Evolutionary conservation across 768 basidiomycete genomes (phyloP).

Genomic region (Gloeophyllum trabeum): DNA sequence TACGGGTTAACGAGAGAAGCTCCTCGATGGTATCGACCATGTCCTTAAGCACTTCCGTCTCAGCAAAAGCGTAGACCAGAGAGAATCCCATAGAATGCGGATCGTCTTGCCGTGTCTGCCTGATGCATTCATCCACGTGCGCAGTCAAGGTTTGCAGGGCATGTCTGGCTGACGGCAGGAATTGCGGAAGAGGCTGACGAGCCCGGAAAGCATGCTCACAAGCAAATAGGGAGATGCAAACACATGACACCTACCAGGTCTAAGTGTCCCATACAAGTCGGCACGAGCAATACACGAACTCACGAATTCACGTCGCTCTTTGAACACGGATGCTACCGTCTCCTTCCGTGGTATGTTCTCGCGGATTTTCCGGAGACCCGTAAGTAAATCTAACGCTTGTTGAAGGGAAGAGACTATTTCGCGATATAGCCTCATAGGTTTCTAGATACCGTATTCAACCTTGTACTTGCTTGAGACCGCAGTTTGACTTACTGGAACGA

Average conservation of each 20-base stretch:
- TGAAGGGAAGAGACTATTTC: slow-evolving; percentile 25
- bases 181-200: slow-evolving; percentile 36
- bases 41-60: slow-evolving; percentile 27
- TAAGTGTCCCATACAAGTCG: slow-evolving; percentile 1
- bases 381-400: slow-evolving; percentile 29
- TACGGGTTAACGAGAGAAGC: slow-evolving; percentile 25
- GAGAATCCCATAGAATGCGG: slow-evolving; percentile 23
- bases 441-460: slow-evolving; percentile 15
- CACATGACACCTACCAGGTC: slow-evolving; percentile 30
- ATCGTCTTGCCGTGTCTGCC: slow-evolving; percentile 14
- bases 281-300: slow-evolving; percentile 3
- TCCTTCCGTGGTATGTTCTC: slow-evolving; percentile 34
- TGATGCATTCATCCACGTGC: slow-evolving; percentile 23
- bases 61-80: slow-evolving; percentile 30
- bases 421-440: slow-evolving; percentile 34
- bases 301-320: slow-evolving; percentile 31
- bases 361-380: slow-evolving; percentile 33
- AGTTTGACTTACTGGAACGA: slow-evolving; percentile 29
- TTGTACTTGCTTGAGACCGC: background rate
- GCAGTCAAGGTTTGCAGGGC: slow-evolving; percentile 24
- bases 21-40: slow-evolving; percentile 31
- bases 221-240: slow-evolving; percentile 36
- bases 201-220: slow-evolving; percentile 36
- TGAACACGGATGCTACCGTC: slow-evolving; percentile 24
- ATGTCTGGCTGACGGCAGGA: slow-evolving; percentile 32